phyloP scores from a whole-genome alignment of 768 basidiomycete genomes.

The Suillus placidus region DNA sequence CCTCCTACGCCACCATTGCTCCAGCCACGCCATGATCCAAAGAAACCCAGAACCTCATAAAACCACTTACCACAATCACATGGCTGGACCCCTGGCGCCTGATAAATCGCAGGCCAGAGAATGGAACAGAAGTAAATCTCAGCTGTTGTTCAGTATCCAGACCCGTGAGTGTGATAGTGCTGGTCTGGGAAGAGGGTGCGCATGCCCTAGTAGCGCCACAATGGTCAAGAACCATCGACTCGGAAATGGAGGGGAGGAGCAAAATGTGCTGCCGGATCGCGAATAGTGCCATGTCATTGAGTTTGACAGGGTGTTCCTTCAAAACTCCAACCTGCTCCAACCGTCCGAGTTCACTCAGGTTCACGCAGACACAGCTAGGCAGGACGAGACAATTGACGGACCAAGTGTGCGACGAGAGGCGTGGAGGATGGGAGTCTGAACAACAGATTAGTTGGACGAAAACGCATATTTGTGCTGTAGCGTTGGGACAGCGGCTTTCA shows the following conservation, averaged over 20 bases:
- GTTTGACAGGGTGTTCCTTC: background rate
- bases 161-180: background rate
- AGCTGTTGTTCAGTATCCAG: background rate
- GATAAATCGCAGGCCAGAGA: background rate
- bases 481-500: background rate
- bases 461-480: background rate
- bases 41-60: background rate
- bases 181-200: background rate
- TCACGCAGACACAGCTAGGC: background rate
- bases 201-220: background rate
- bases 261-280: background rate
- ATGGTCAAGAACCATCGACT: background rate
- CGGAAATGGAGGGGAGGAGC: background rate
- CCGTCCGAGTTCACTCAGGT: background rate
- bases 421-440: background rate
- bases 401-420: background rate
- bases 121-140: slow-evolving; percentile 6
- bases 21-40: background rate
- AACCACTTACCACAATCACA: background rate
- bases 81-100: background rate
- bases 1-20: background rate
- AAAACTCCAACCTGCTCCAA: background rate
- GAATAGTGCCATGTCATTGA: background rate
- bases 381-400: background rate
- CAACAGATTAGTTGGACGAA: background rate